Evolutionary conservation across 2,329 filamentous ascomycete genomes (phyloP).

Genomic region (Zasmidium cellare): DNA sequence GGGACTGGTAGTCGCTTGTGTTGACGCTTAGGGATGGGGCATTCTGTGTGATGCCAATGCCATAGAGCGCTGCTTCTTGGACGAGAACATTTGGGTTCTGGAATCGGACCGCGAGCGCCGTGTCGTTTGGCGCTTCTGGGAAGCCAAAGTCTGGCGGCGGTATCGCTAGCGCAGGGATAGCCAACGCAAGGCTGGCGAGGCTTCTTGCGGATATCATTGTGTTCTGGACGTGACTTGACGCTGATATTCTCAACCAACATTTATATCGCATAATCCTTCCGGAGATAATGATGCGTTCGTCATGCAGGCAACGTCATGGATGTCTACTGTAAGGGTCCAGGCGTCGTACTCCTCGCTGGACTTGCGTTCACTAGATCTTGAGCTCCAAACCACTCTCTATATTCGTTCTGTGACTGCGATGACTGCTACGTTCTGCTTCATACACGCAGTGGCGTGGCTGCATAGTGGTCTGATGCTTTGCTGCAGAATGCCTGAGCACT

Average conservation of each 20-base stretch:
- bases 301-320: not conserved
- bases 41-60: conserved; percentile 12
- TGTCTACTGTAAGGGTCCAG: not conserved
- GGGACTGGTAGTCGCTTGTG: conserved; percentile 9
- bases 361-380: no score
- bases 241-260: not conserved
- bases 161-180: conserved; percentile 11
- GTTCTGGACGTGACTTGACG: not conserved
- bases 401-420: no score
- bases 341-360: not conserved
- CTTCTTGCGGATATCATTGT: not conserved
- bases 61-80: conserved; percentile 13
- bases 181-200: conserved; percentile 3
- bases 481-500: no score
- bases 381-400: not conserved
- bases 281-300: not conserved
- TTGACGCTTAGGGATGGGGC: conserved; percentile 7
- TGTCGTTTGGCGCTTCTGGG: conserved; percentile 17
- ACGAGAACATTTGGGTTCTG: not conserved
- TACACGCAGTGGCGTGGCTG: no score
- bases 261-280: not conserved
- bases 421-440: no score
- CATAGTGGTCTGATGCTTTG: no score
- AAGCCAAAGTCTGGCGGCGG: conserved; percentile 17
- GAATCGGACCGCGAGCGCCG: conserved; percentile 10